Evolutionary conservation across 768 basidiomycete genomes (phyloP), one percentile per base, ranked within the genome.

Genomic region (Neoboletus magnificus): DNA sequence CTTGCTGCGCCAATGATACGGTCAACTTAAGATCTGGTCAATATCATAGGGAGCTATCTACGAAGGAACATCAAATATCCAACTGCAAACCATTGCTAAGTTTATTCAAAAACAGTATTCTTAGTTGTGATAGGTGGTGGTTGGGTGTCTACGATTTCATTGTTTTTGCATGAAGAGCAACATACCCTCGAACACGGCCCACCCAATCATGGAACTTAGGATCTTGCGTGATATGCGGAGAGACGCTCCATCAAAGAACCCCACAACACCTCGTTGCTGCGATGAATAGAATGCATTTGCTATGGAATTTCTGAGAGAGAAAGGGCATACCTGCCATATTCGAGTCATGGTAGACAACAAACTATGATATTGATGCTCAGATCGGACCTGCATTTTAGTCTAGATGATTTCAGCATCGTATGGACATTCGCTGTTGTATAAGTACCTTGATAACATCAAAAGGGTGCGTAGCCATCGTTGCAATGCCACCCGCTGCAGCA

Each of bases 41-140:
- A 33, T 39, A 22, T 52, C 52, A 20, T 55, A 93, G 90, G 91
- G 92, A 27, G 89, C 91, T 2, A 93, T 93, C 50, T 93, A 93
- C 63, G 92, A 94, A 66, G 93, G 96, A 37, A 98, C 96, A 42
- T 93, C 89, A n/a, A 99, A 98, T 70, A 98, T 99, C 55, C 97
- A 98, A 71, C 77, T 98, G 33, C 87, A 95, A 73, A 99, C 97
- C 0, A 97, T 99, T 64, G 91, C 94, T 5, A 96, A 89, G 74
- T 85, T 89, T 58, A 82, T 96, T 52, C 89, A 93, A 71, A 91
- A 91, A 73, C 80, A 93, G 66, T 84, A 92, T 63, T 86, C 89
- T 65, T 89, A 69, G 59, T 55, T 48, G 29, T 22, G 46, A 22
- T 36, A 27, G 27, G 27, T n/a, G 9, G 43, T 29, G 20, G 16